Base-by-base conservation (phyloP, 352 stramenopile genomes). In the Bremia lactucae region DNA sequence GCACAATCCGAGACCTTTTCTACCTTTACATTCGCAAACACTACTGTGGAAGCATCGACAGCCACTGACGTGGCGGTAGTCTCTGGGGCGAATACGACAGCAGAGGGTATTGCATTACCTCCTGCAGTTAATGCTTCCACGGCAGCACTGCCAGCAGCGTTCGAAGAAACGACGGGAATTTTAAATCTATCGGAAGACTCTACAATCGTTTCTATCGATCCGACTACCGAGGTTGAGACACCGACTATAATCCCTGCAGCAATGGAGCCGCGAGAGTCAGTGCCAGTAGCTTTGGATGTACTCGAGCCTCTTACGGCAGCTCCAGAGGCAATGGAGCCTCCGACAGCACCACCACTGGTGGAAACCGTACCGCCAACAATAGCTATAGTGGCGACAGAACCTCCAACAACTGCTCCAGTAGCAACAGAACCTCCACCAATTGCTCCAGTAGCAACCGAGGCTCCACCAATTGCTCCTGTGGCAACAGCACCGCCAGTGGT, bases 381-480 rank as follows among this genome's bases (percentile, higher is more conserved):
- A 29, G 39, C 34, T n/a, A 18, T 31, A 28, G 29, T 11, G 15
- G 2, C 19, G 19, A 42, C 48, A 2, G 35, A 56, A n/a, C 20
- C 28, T 1, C 42, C 53, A 11, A 31, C 34, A 3, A 40, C 31
- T n/a, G 42, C 52, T 2, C 26, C 49, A 33, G 23, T 25, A 14
- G 31, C 48, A 7, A 46, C 55, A 14, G 35, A 54, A 4, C 36
- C 46, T 8, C 29, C 54, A 19, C 41, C 51, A 11, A 24, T 40
- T 19, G 13, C 34, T 14, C 24, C 37, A 25, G 26, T 35, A 10
- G 22, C 35, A 21, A 38, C 46, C 22, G 34, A 49, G 10, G 3
- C 50, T 0, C 29, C 50, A 16, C 39, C 44, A 0, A 61, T 49
- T 6, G 19, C 44, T 2, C 34, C 48, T 1, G 36, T 46, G 16